A percentile compares a stretch with the other conserved stretches of the same genome.
These are phyloP conservation scores for Epichloe aotearoae DNA, from an alignment of 2,329 filamentous ascomycete genomes.

Conservation along the genomic window DNA sequence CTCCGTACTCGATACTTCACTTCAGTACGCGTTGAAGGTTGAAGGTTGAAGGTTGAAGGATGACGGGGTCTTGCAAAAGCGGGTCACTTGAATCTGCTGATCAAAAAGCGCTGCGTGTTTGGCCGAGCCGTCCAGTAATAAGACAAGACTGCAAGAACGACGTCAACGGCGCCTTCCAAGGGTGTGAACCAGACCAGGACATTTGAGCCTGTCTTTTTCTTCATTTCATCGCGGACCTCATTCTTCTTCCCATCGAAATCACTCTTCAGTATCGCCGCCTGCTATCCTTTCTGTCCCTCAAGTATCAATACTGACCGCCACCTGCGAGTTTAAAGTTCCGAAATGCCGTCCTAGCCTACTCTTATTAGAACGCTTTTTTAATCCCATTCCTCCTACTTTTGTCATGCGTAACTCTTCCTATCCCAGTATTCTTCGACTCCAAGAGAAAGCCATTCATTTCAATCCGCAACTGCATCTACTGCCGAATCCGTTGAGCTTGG, in stretches of 20 bases:
- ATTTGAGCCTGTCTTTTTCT: background rate
- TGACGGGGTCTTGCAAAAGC: too few species aligned
- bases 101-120: too few species aligned
- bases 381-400: background rate
- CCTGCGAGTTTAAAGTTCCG: background rate
- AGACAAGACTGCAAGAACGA: background rate
- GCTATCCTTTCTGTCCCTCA: background rate
- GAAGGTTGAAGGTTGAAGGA: too few species aligned
- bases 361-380: background rate
- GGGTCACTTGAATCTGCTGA: too few species aligned
- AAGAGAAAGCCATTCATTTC: background rate
- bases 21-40: too few species aligned
- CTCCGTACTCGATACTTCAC: too few species aligned
- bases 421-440: background rate
- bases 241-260: background rate
- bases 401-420: background rate
- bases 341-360: background rate
- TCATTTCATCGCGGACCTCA: background rate
- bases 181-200: too few species aligned
- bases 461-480: background rate
- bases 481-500: background rate
- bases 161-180: background rate
- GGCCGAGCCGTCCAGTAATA: background rate
- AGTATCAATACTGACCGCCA: background rate
- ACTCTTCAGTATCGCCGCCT: background rate